Evolutionary conservation across 2,329 filamentous ascomycete genomes (phyloP), one percentile per base, ranked within the genome.

Genomic region (Metarhizium album): DNA sequence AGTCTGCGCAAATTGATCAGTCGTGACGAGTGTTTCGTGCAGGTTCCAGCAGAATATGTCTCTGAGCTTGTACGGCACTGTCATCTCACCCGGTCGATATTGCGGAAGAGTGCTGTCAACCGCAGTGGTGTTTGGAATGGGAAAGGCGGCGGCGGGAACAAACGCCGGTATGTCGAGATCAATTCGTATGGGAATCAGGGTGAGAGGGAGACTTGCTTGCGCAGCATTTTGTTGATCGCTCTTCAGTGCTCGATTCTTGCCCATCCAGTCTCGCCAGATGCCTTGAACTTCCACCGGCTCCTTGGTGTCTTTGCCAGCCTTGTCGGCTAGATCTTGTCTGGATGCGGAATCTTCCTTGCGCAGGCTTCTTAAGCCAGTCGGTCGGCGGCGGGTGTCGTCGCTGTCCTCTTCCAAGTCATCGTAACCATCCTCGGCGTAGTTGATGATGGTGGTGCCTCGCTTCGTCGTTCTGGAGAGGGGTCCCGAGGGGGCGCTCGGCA

Each of bases 11-110:
- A 97, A 98, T 62, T 95, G 87, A 63, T 98, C 93, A 1, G 93
- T 95, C 0, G 93, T 98, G 48, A 90, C 87, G 52, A 96, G 74
- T 0, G 88, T 87, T 71, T 98, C 93, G 68, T 97, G 91, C 14
- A 98, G 76, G 61, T 98, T 98, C 93, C 93, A 98, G 48, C 96
- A 71, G 61, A 98, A 97, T n/a, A 87, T 86, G 60, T 98, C 93
- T 61, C 94, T 90, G 52, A 98, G 75, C 55, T 93, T 82, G 68
- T 90, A 96, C 3, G 88, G 86, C 1, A 90, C 83, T 14, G 90
- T 90, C 54, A 80, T 70, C 55, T 96, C 91, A 50, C 86, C 86
- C 50, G 79, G 76, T 60, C 84, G 84, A 70, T 94, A 96, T 51
- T 90, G 83, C 14, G 88, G 84, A 47, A 87, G 73, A 4, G 80